Base-by-base conservation (phyloP, 2,329 filamentous ascomycete species). In the Aspergillus sp. region DNA sequence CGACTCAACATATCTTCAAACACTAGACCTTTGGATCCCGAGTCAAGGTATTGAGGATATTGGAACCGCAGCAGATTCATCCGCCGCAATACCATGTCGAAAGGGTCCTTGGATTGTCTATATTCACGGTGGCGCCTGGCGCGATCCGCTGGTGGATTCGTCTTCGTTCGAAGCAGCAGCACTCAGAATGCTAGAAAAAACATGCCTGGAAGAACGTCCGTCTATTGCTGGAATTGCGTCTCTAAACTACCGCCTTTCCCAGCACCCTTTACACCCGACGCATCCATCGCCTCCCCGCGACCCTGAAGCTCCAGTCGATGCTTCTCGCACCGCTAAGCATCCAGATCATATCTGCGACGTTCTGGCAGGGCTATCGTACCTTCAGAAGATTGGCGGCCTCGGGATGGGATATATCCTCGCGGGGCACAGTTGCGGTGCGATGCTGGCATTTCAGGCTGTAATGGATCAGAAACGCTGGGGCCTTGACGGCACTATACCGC, bases 51-150 rank as follows among this genome's bases (percentile, higher is more conserved):
- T 27, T 3, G 25, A 9, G 25, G 25, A 8, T 27, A 2, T 27
- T 27, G 25, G 2, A 27, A 27, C 25, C 25, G 25, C 25, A 27
- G 25, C 25, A 8, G 25, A 27, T 27, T 27, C 25, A 2, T 27
- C 25, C 25, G 7, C 25, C 25, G 25, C 7, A 8, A 8, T 27
- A 6, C 25, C 25, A 27, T 27, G 7, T 27, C 25, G 25, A 7
- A 8, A 27, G 2, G 25, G 25, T 6, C 25, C 25, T 7, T 27
- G 25, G 25, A 27, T 27, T 27, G 25, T 27, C 25, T 27, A 27
- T 9, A 77, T 81, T 56, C 79, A 81, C 62, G 79, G 79, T 44
- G 79, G 79, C 53, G 79, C 78, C 62, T 81, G 79, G 75, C 73
- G 79, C 44, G 79, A 81, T 58, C 77, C 78, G 48, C 66, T 63